Evolutionary conservation across 2,329 filamentous ascomycete genomes (phyloP).

Genomic region (Cladosporium sp.): DNA sequence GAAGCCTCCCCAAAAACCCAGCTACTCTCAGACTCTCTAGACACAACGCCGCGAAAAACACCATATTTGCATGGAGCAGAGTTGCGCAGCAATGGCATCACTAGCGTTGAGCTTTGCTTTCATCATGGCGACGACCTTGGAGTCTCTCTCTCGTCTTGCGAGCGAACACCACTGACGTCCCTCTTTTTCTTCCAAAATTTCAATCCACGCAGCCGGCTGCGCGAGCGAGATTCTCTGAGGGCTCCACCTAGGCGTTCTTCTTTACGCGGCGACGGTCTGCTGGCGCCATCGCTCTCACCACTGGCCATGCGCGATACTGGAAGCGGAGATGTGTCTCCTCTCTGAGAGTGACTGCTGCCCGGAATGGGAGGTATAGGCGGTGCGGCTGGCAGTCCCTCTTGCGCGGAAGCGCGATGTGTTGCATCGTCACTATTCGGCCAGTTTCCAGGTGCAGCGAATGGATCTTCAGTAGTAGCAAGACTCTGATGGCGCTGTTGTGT

Average conservation of each 20-base stretch:
- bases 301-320: slow-evolving; percentile 8
- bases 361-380: slow-evolving; percentile 24
- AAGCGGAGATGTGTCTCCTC: slow-evolving; percentile 4
- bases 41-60: slow-evolving; percentile 3
- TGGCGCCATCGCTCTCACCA: slow-evolving; percentile 13
- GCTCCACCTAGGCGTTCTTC: slow-evolving; percentile 12
- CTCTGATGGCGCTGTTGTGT: slow-evolving; percentile 17
- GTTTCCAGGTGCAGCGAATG: slow-evolving; percentile 26
- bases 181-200: slow-evolving; percentile 42
- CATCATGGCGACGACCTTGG: slow-evolving; percentile 13
- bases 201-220: slow-evolving; percentile 39
- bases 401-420: slow-evolving; percentile 28
- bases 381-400: slow-evolving; percentile 28
- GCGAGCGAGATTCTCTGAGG: slow-evolving; percentile 37
- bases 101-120: neutral
- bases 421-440: slow-evolving; percentile 30
- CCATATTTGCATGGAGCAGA: slow-evolving; percentile 8
- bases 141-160: slow-evolving; percentile 2
- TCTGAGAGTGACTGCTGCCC: slow-evolving; percentile 3
- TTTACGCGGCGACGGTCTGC: slow-evolving; percentile 14
- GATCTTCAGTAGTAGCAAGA: slow-evolving; percentile 26
- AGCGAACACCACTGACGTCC: slow-evolving; percentile 23
- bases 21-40: neutral
- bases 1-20: neutral
- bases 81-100: neutral